Conservation (phyloP, 371 early-diverging fungal genomes). For the Lichtheimia ornata region DNA sequence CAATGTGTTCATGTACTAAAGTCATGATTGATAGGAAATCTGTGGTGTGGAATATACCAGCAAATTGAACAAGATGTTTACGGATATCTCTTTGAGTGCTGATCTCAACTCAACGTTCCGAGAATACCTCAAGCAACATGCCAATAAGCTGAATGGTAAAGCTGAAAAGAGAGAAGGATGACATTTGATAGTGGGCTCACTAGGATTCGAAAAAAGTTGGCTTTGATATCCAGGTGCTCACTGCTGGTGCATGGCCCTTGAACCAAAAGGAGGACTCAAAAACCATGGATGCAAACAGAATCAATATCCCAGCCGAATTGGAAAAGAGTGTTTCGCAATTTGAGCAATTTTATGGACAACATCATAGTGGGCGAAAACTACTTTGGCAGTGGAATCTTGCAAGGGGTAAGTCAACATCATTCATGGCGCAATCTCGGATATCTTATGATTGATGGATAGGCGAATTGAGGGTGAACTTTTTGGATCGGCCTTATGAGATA, state of each 20-base stretch:
- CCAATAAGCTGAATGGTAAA: constrained; percentile 43
- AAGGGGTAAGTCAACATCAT: constrained; percentile 51
- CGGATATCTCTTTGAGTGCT: constrained; percentile 84
- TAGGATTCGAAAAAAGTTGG: constrained; percentile 51
- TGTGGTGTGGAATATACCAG: constrained; percentile 92
- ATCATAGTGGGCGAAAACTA: constrained; percentile 82
- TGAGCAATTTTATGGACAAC: constrained; percentile 70
- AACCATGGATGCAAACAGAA: constrained; percentile 32
- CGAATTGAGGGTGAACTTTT: constrained; percentile 66
- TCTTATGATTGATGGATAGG: constrained; percentile 37
- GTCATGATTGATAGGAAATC: constrained; percentile 60
- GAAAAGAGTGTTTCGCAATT: constrained; percentile 74
- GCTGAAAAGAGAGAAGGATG: background rate
- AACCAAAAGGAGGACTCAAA: constrained; percentile 59
- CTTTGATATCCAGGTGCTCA: constrained; percentile 77
- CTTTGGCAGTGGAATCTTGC: constrained; percentile 88
- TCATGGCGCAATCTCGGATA: background rate
- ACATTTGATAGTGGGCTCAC: background rate
- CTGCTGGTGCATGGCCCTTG: constrained; percentile 92
- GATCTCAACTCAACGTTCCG: constrained; percentile 68
- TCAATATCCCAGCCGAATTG: constrained; percentile 72
- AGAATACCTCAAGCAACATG: constrained; percentile 39
- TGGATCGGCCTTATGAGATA: constrained; percentile 83
- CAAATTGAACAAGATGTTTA: constrained; percentile 92
- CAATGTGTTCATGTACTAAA: background rate